These are phyloP conservation scores for Chenopodium album DNA, from an alignment of 148 eudicot genomes.

Conservation along the genomic window DNA sequence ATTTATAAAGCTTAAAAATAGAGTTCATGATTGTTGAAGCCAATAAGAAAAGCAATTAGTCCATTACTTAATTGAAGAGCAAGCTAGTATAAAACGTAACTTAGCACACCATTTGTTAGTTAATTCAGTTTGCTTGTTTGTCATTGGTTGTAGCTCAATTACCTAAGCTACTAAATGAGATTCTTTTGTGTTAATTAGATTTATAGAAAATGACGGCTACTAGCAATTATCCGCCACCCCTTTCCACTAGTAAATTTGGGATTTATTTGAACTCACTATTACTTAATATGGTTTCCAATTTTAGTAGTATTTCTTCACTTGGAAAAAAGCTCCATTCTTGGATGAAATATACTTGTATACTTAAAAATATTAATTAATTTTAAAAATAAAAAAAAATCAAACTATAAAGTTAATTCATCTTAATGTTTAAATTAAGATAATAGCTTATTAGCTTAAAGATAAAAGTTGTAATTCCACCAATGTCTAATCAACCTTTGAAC, in stretches of 20 bases:
- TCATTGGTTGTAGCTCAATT: background rate
- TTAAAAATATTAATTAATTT: no score
- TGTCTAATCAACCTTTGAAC: conserved; percentile 26
- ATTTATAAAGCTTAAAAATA: background rate
- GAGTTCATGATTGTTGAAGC: no score
- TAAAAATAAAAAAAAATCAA: no score
- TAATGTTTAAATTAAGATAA: background rate
- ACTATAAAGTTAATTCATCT: background rate
- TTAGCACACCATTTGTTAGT: background rate
- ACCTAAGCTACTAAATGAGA: background rate
- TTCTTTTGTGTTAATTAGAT: background rate
- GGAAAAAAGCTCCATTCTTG: conserved; percentile 3
- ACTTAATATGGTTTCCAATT: conserved; percentile 12
- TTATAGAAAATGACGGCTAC: background rate
- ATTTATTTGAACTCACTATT: conserved; percentile 19
- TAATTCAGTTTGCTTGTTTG: conserved; percentile 9
- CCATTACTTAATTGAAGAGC: conserved; percentile 2
- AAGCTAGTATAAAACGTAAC: conserved; percentile 3
- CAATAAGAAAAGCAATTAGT: no score
- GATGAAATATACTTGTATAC: background rate
- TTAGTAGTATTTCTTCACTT: conserved; percentile 15
- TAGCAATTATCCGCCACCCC: conserved; percentile 3
- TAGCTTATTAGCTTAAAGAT: background rate
- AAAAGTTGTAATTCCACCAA: conserved; percentile 17
- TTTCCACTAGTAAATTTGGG: background rate